A percentile compares a stretch with the other conserved stretches of the same genome.
Evolutionary conservation across 2,329 filamentous ascomycete species (phyloP).

Genomic region (Microascus cirrosus): DNA sequence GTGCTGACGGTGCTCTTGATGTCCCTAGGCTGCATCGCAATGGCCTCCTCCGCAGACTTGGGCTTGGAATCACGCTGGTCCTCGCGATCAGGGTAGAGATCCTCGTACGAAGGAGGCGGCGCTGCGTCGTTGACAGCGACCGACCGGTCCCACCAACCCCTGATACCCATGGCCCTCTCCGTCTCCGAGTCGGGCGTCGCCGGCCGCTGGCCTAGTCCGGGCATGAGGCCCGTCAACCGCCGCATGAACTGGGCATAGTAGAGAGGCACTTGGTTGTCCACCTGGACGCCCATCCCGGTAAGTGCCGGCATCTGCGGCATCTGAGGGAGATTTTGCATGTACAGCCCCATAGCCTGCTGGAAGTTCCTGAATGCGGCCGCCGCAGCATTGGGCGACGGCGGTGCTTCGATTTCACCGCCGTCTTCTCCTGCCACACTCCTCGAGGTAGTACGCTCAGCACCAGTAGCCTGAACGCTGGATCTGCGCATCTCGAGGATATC

Average conservation of each 20-base stretch:
- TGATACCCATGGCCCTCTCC: slow-evolving; percentile 24
- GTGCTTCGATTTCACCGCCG: slow-evolving; percentile 23
- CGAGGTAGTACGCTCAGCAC: not conserved
- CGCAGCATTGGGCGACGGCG: slow-evolving; percentile 46
- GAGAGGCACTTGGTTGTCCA: slow-evolving; percentile 61
- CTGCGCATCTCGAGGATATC: slow-evolving; percentile 23
- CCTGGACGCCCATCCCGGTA: slow-evolving; percentile 49
- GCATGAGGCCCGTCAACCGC: slow-evolving; percentile 61
- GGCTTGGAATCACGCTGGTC: slow-evolving; percentile 38
- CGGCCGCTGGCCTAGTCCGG: slow-evolving; percentile 36
- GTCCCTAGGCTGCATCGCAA: slow-evolving; percentile 19
- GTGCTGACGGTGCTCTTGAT: slow-evolving; percentile 20
- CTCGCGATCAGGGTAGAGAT: slow-evolving; percentile 55
- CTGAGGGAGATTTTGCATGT: slow-evolving; percentile 45
- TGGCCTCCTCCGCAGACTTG: slow-evolving; percentile 44
- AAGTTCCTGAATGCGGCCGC: slow-evolving; percentile 59
- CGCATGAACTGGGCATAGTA: slow-evolving; percentile 52
- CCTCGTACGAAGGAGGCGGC: slow-evolving; percentile 66
- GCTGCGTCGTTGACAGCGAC: slow-evolving; percentile 32
- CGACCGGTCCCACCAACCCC: slow-evolving; percentile 59
- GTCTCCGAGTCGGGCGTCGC: slow-evolving; percentile 24
- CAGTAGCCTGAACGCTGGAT: slow-evolving; percentile 8
- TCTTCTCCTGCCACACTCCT: slow-evolving; percentile 4
- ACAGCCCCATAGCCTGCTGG: slow-evolving; percentile 58
- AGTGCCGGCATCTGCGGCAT: slow-evolving; percentile 45